Conservation (phyloP, 306 rosid genomes). For the Cicer judaicum region DNA sequence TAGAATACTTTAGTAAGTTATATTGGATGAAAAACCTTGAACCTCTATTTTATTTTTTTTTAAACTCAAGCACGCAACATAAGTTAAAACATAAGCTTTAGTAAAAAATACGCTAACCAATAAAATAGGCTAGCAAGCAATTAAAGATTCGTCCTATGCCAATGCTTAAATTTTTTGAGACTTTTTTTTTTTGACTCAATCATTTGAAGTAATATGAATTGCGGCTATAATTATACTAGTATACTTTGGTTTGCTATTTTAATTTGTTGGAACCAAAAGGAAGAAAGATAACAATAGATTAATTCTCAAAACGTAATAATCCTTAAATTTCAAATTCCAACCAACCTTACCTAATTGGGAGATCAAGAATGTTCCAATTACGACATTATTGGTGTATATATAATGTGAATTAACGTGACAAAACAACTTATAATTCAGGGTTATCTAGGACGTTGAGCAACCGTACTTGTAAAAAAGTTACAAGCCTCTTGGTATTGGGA, state of each 20-base stretch:
- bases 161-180: no score
- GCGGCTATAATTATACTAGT: not conserved
- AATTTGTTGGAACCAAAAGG: not conserved
- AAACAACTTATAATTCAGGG: not conserved
- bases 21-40: no score
- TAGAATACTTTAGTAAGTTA: no score
- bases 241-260: not conserved
- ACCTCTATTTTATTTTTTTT: no score
- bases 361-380: conserved; percentile 19
- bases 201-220: no score
- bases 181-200: no score
- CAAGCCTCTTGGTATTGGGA: not conserved
- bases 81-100: not conserved
- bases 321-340: conserved; percentile 32
- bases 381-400: not conserved
- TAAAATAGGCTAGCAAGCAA: conserved; percentile 1
- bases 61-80: not conserved
- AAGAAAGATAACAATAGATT: not conserved
- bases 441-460: conserved; percentile 40
- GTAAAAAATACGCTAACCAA: not conserved
- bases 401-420: conserved; percentile 5
- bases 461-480: conserved; percentile 39
- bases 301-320: not conserved
- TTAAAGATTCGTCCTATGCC: not conserved
- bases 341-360: conserved; percentile 47